A percentile compares a stretch with the other conserved stretches of the same genome.
Evolutionary conservation across 2,329 filamentous ascomycete species (phyloP).

Genomic region (Exserohilum turcica): DNA sequence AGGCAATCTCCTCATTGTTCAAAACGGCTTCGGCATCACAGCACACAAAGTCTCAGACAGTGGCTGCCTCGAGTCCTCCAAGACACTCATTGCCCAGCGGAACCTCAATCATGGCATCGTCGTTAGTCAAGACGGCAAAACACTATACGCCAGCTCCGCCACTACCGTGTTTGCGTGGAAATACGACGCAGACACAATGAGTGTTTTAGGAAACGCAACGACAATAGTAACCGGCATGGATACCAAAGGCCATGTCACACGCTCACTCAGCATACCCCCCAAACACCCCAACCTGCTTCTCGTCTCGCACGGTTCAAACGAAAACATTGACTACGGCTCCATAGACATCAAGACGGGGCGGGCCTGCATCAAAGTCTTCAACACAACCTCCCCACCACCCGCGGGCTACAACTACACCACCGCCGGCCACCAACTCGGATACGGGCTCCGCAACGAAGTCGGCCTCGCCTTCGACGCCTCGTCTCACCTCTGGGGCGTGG

Average conservation of each 20-base stretch:
- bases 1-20: conserved; percentile 50
- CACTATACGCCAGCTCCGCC: conserved; percentile 36
- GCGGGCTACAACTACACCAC: conserved; percentile 53
- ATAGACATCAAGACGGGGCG: conserved; percentile 59
- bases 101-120: conserved; percentile 41
- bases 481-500: conserved; percentile 57
- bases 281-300: conserved; percentile 57
- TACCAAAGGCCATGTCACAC: conserved; percentile 33
- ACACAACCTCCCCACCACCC: conserved; percentile 46
- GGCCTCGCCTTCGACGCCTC: conserved; percentile 57
- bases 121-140: conserved; percentile 37
- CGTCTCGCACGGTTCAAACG: conserved; percentile 67
- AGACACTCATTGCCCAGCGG: conserved; percentile 27
- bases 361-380: conserved; percentile 67
- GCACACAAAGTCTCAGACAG: conserved; percentile 47
- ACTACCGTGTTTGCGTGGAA: conserved; percentile 33
- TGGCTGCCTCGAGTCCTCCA: conserved; percentile 34
- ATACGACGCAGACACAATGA: conserved; percentile 32
- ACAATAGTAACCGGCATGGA: conserved; percentile 36
- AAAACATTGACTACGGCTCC: conserved; percentile 65
- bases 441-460: conserved; percentile 73
- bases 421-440: conserved; percentile 59
- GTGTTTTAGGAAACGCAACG: conserved; percentile 37
- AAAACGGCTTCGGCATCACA: conserved; percentile 47
- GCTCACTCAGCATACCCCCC: conserved; percentile 31